phyloP scores from a whole-genome alignment of 805 yeast species.

The Priceomyces haplophilus region DNA sequence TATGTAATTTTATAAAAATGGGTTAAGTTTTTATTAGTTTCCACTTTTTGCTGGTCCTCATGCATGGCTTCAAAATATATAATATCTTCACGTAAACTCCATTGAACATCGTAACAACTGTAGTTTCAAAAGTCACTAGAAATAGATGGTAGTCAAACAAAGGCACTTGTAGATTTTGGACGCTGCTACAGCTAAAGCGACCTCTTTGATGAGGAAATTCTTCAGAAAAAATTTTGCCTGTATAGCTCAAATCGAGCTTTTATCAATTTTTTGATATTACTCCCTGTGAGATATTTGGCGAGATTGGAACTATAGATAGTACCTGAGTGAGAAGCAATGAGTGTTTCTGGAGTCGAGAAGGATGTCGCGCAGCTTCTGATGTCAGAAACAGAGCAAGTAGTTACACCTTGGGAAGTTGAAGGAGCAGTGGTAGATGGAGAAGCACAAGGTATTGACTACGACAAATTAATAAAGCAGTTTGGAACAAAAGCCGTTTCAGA shows the following conservation, averaged over 20 bases:
- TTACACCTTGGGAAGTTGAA: conserved; percentile 98
- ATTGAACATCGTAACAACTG: background rate
- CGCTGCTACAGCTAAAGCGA: no score
- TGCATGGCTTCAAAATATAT: conserved; percentile 29
- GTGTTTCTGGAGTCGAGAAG: conserved; percentile 12
- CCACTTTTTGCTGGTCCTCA: conserved; percentile 15
- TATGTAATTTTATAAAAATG: conserved; percentile 12
- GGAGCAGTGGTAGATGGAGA: conserved; percentile 97
- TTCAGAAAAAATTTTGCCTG: background rate
- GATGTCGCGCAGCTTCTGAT: conserved; percentile 12
- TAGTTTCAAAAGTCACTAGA: no score
- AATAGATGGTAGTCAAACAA: no score
- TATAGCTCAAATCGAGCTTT: background rate
- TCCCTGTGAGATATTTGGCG: no score
- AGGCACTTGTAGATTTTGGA: no score
- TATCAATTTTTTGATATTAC: no score
- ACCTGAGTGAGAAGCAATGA: background rate
- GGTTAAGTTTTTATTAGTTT: conserved; percentile 19
- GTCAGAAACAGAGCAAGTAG: conserved; percentile 30
- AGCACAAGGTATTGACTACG: conserved; percentile 88
- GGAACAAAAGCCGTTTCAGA: conserved; percentile 74
- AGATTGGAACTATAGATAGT: no score
- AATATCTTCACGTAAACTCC: conserved; percentile 19
- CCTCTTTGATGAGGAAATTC: background rate
- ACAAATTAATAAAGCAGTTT: conserved; percentile 78